A percentile compares a stretch with the other conserved stretches of the same genome.
Evolutionary conservation across 176 grass and related monocot species (phyloP).

Genomic region (Cenchrus fungigraminus): DNA sequence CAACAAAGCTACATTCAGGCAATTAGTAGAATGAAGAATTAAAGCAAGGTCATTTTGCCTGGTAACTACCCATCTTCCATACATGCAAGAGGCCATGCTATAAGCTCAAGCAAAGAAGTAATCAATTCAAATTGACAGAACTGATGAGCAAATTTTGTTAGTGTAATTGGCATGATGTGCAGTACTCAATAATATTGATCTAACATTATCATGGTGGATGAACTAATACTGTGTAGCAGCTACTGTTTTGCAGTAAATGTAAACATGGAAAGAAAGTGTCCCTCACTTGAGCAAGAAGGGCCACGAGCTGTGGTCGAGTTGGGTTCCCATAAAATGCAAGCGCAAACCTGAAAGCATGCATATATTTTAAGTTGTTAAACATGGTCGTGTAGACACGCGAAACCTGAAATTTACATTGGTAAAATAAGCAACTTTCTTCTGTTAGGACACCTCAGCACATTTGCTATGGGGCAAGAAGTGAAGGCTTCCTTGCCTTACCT

Average conservation of each 20-base stretch:
- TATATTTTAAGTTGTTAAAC: slow-evolving; percentile 24
- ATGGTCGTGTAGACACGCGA: slow-evolving; percentile 1
- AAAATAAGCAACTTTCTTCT: slow-evolving; percentile 11
- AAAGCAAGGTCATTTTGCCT: slow-evolving; percentile 7
- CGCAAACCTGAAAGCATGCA: slow-evolving; percentile 77
- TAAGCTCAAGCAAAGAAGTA: slow-evolving; percentile 11
- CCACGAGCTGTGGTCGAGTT: slow-evolving; percentile 75
- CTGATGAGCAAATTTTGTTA: background rate
- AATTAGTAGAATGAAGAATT: background rate
- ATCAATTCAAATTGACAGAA: background rate
- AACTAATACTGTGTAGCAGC: background rate
- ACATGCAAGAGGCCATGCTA: background rate
- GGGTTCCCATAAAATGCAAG: slow-evolving; percentile 90
- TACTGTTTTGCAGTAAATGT: slow-evolving; percentile 22
- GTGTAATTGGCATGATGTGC: background rate
- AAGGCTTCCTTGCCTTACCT: background rate
- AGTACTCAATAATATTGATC: slow-evolving; percentile 7
- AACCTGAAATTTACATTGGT: slow-evolving; percentile 9
- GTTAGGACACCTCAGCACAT: background rate
- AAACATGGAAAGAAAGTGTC: slow-evolving; percentile 5
- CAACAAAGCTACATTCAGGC: slow-evolving; percentile 22
- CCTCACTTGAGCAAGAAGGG: slow-evolving; percentile 80
- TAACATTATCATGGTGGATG: background rate
- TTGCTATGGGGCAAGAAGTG: background rate
- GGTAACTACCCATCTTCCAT: slow-evolving; percentile 20